These are phyloP conservation scores for Nadsonia commutata DNA, from an alignment of 1,139 yeast species.

Conservation along the genomic window DNA sequence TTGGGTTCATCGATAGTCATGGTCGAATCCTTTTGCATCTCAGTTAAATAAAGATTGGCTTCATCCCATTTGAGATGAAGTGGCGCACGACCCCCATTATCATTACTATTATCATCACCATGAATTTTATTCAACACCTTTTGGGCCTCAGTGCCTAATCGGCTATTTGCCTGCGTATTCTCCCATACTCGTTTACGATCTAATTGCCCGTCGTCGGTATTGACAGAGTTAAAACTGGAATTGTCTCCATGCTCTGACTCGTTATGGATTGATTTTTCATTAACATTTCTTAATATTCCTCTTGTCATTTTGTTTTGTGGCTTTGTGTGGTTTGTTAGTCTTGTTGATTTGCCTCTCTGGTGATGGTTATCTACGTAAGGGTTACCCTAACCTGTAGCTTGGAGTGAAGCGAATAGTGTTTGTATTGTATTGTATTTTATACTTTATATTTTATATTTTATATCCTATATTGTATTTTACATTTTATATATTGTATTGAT, in stretches of 20 bases:
- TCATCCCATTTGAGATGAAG: conserved; percentile 60
- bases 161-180: not conserved
- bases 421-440: too few relatives aligned
- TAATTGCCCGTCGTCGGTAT: not conserved
- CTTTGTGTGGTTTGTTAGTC: too few relatives aligned
- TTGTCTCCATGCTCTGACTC: too few relatives aligned
- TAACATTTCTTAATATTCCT: not conserved
- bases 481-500: too few relatives aligned
- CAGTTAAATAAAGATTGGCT: conserved; percentile 47
- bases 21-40: conserved; percentile 55
- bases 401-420: too few relatives aligned
- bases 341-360: too few relatives aligned
- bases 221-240: too few relatives aligned
- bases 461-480: too few relatives aligned
- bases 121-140: not conserved
- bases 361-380: too few relatives aligned
- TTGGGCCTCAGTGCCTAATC: not conserved
- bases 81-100: conserved; percentile 6
- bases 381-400: too few relatives aligned
- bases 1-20: conserved; percentile 93
- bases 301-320: not conserved
- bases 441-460: too few relatives aligned
- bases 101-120: conserved; percentile 1
- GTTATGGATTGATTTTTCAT: not conserved
- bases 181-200: not conserved